These are phyloP conservation scores for Pseudopithomyces maydicus DNA, from an alignment of 2,329 filamentous ascomycete genomes.

Conservation along the genomic window DNA sequence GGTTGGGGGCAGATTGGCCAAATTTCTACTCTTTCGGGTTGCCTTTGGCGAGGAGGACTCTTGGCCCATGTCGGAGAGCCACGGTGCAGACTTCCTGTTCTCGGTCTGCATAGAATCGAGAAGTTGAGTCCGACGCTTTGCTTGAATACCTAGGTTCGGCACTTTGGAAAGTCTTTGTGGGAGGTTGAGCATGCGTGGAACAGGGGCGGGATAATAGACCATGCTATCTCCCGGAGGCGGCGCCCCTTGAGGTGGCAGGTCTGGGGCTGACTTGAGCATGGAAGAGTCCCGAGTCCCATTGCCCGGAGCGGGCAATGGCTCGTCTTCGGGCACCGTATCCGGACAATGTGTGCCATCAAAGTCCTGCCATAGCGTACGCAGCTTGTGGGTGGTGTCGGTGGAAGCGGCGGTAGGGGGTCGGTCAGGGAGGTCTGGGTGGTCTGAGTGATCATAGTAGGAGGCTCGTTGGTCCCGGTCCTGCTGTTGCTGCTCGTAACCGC, in stretches of 20 bases:
- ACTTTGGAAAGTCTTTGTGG: slow-evolving; percentile 84
- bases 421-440: slow-evolving; percentile 40
- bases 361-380: slow-evolving; percentile 72
- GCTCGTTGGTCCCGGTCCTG: slow-evolving; percentile 10
- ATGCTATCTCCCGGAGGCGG: slow-evolving; percentile 75
- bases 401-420: slow-evolving; percentile 61
- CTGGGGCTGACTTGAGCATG: slow-evolving; percentile 49
- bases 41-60: slow-evolving; percentile 19
- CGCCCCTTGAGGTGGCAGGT: slow-evolving; percentile 24
- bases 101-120: slow-evolving; percentile 66
- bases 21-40: slow-evolving; percentile 43
- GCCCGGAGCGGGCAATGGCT: slow-evolving; percentile 29
- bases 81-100: slow-evolving; percentile 58
- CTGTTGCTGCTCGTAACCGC: slow-evolving; percentile 15
- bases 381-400: slow-evolving; percentile 67
- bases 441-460: slow-evolving; percentile 14
- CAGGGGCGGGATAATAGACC: slow-evolving; percentile 94
- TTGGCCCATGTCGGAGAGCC: slow-evolving; percentile 41
- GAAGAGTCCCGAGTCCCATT: slow-evolving; percentile 36
- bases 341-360: slow-evolving; percentile 82
- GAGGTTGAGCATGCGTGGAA: slow-evolving; percentile 90
- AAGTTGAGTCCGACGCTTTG: slow-evolving; percentile 75
- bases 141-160: slow-evolving; percentile 66
- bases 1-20: slow-evolving; percentile 74
- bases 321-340: slow-evolving; percentile 48